Percentiles rank a stretch among this genome's conserved stretches.
Conservation (phyloP, 352 stramenopile species). For the Bremia lactucae region DNA sequence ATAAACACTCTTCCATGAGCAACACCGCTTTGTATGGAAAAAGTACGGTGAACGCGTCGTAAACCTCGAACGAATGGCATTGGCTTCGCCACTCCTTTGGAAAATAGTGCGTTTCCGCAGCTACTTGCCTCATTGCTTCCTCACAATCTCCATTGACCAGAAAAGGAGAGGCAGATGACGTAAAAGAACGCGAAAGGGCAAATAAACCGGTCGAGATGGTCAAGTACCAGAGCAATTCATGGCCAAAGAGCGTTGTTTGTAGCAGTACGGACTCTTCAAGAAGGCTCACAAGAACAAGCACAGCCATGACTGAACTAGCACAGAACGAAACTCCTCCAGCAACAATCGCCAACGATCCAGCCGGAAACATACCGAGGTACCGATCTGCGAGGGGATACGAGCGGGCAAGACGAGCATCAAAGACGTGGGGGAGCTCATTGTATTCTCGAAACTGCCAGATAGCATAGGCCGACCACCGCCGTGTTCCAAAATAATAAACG, state of each 20-base stretch:
- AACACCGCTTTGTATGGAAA: conserved; percentile 93
- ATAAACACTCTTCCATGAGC: conserved; percentile 89
- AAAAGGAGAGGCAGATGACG: conserved; percentile 55
- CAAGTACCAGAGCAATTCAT: conserved; percentile 96
- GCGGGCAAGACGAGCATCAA: conserved; percentile 88
- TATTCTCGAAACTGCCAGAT: conserved; percentile 94
- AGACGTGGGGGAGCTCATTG: conserved; percentile 96
- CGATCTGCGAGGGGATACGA: conserved; percentile 87
- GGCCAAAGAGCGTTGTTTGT: conserved; percentile 89
- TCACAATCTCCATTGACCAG: conserved; percentile 69
- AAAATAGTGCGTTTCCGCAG: conserved; percentile 93
- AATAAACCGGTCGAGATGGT: conserved; percentile 85
- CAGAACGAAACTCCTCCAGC: conserved; percentile 92
- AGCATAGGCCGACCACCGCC: conserved; percentile 87
- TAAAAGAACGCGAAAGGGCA: conserved; percentile 70
- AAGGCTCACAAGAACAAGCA: conserved; percentile 90
- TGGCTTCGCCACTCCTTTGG: conserved; percentile 88
- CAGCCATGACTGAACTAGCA: conserved; percentile 90
- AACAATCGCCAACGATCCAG: conserved; percentile 81
- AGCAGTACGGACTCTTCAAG: conserved; percentile 92
- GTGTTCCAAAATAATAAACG: conserved; percentile 90
- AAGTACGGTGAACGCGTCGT: conserved; percentile 80
- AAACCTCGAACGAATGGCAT: conserved; percentile 80
- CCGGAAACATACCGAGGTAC: conserved; percentile 92
- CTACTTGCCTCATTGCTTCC: conserved; percentile 76